Conservation (phyloP, 2,329 filamentous ascomycete species). For the Penicillium sp. region DNA sequence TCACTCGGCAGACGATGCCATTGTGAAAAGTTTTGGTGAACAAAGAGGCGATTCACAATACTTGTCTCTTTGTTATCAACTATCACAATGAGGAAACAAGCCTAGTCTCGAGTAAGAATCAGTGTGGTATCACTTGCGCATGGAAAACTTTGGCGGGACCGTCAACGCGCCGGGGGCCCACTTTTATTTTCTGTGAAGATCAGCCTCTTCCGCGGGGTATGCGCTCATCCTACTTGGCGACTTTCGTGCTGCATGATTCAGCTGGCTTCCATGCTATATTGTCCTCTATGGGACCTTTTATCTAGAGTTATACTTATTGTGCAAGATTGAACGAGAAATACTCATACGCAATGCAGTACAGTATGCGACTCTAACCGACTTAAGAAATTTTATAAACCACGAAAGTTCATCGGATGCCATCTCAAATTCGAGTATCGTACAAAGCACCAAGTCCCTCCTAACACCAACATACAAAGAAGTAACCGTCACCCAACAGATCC, state of each 20-base stretch:
- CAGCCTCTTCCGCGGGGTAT: neutral
- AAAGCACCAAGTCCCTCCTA: slow-evolving; percentile 12
- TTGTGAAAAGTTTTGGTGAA: neutral
- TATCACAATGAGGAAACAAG: too few relatives aligned
- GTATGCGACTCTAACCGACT: too few relatives aligned
- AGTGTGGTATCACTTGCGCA: slow-evolving; percentile 8
- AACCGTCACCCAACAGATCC: slow-evolving; percentile 6
- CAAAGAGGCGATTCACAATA: too few relatives aligned
- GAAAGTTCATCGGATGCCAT: neutral
- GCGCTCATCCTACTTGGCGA: too few relatives aligned
- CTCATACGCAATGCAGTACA: too few relatives aligned
- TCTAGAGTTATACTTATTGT: too few relatives aligned
- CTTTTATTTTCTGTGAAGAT: slow-evolving; percentile 12
- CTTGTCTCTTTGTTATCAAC: too few relatives aligned
- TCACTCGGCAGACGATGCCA: slow-evolving; percentile 27
- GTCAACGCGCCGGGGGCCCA: slow-evolving; percentile 13
- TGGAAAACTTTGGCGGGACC: slow-evolving; percentile 19
- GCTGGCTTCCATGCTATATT: too few relatives aligned
- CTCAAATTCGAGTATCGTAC: slow-evolving; percentile 21
- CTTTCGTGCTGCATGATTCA: too few relatives aligned
- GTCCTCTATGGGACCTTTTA: too few relatives aligned
- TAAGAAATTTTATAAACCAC: too few relatives aligned
- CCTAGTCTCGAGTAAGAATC: neutral
- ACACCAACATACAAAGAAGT: slow-evolving; percentile 5
- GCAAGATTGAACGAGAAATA: too few relatives aligned